Conservation (phyloP, 805 yeast species). For the Schwanniomyces polymorphus region DNA sequence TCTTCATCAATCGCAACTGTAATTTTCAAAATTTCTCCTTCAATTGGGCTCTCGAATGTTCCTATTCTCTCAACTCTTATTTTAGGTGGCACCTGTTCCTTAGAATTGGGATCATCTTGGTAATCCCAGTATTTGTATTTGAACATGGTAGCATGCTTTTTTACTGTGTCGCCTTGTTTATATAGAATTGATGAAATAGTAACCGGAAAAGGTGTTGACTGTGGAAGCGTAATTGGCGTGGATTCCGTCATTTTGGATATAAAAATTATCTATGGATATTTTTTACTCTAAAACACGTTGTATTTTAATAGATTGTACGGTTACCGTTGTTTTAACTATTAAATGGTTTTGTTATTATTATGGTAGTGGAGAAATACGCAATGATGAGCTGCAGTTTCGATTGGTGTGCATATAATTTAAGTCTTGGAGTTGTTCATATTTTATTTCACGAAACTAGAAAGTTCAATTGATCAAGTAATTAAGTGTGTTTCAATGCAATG, state of each 20-base stretch:
- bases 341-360: background rate
- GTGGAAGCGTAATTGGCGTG: conserved; percentile 59
- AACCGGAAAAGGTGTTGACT: conserved; percentile 66
- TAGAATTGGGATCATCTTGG: conserved; percentile 52
- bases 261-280: background rate
- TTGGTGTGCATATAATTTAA: background rate
- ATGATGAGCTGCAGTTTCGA: background rate
- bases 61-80: conserved; percentile 69
- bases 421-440: background rate
- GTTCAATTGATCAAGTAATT: no score
- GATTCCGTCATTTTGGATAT: conserved; percentile 23
- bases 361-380: background rate
- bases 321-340: background rate
- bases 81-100: conserved; percentile 42
- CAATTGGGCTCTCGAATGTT: conserved; percentile 79
- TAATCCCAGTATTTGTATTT: conserved; percentile 69
- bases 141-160: conserved; percentile 54
- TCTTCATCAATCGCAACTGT: conserved; percentile 59
- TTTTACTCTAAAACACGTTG: background rate
- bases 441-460: no score
- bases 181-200: conserved; percentile 54
- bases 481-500: no score
- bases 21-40: conserved; percentile 61
- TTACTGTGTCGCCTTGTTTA: conserved; percentile 44
- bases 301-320: background rate